Percentiles rank a stretch among this genome's conserved stretches.
Evolutionary conservation across 2,329 filamentous ascomycete genomes (phyloP).

Genomic region (Mariannaea elegans): DNA sequence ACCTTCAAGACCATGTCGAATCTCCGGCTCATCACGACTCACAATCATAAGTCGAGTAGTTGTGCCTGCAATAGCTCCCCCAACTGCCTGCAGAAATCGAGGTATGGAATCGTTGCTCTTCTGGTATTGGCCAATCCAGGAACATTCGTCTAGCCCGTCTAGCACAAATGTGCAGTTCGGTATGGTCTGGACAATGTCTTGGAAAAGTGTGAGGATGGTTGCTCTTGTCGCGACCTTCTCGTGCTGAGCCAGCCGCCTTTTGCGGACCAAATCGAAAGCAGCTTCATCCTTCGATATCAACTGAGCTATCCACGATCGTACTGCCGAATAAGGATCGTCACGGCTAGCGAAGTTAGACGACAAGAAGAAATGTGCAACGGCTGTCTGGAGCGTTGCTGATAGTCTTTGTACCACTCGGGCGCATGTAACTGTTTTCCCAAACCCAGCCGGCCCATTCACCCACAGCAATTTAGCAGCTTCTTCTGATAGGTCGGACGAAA

Average conservation of each 20-base stretch:
- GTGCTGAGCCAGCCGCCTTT: neutral
- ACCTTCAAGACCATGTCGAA: slow-evolving; percentile 24
- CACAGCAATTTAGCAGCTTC: slow-evolving; percentile 39
- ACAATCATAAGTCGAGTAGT: slow-evolving; percentile 33
- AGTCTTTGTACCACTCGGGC: slow-evolving; percentile 42
- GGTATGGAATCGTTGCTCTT: slow-evolving; percentile 28
- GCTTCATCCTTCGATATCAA: slow-evolving; percentile 13
- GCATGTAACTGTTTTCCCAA: slow-evolving; percentile 47
- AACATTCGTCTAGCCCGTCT: slow-evolving; percentile 21
- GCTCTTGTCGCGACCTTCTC: slow-evolving; percentile 17
- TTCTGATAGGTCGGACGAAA: neutral
- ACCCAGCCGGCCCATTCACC: slow-evolving; percentile 43
- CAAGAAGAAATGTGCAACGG: slow-evolving; percentile 44
- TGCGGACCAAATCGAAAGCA: slow-evolving; percentile 24
- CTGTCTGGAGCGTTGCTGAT: neutral
- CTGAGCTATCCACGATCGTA: slow-evolving; percentile 40
- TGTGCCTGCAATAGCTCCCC: slow-evolving; percentile 6
- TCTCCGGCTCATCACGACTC: slow-evolving; percentile 37
- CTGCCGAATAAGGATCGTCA: slow-evolving; percentile 34
- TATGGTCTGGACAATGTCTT: slow-evolving; percentile 15
- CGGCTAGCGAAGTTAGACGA: slow-evolving; percentile 39
- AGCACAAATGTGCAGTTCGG: neutral
- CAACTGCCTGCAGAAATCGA: slow-evolving; percentile 15
- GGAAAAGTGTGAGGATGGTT: slow-evolving; percentile 31
- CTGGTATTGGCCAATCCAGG: neutral